Base-by-base conservation (phyloP, 1,139 yeast genomes). In the Sugiyamaella paludigena region DNA sequence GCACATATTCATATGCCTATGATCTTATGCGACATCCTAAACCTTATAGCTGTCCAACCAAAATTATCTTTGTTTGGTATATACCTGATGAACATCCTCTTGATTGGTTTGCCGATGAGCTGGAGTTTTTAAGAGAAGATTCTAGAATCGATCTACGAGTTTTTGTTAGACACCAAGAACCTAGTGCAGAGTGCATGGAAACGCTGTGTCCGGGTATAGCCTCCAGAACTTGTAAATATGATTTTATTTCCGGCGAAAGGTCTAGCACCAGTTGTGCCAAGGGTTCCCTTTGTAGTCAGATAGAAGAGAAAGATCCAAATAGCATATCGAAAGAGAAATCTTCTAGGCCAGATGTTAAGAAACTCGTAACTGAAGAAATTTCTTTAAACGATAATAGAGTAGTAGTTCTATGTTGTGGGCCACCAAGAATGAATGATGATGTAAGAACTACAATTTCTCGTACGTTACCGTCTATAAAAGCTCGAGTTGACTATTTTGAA, bases 401-500 rank as follows among this genome's bases (percentile, higher is more conserved):
- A 13, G 62, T 58, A 12, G 50, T 58, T 11, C 26, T 58, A 34
- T 38, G 48, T 43, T 58, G 62, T 39, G 62, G 62, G 3, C 62
- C 62, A 5, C 58, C 56, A 2, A 26, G 47, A 15, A 52, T 58
- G 58, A 58, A 57, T 40, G 62, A 58, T 40, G 57, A 56, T 19
- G 50, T 73, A 69, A 48, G 68, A 29, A 76, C 80, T 77, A 78
- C 81, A 59, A 53, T 58, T 11, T 51, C 55, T 12, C 51, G 50
- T 11, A 37, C 47, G 24, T 24, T 58, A 27, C 55, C 50, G 35
- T 27, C 43, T 19, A 13, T 51, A 28, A 13, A 45, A 40, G 29
- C 48, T 36, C 53, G 65, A n/a, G 63, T 69, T 2, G 70, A 67
- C 44, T 68, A 67, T 53, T 69, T 63, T 45, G 73, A 69, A 53